A percentile compares a stretch with the other conserved stretches of the same genome.
These are phyloP conservation scores for Ophiostoma perfectum DNA, from an alignment of 2,329 filamentous ascomycete species.

Conservation along the genomic window DNA sequence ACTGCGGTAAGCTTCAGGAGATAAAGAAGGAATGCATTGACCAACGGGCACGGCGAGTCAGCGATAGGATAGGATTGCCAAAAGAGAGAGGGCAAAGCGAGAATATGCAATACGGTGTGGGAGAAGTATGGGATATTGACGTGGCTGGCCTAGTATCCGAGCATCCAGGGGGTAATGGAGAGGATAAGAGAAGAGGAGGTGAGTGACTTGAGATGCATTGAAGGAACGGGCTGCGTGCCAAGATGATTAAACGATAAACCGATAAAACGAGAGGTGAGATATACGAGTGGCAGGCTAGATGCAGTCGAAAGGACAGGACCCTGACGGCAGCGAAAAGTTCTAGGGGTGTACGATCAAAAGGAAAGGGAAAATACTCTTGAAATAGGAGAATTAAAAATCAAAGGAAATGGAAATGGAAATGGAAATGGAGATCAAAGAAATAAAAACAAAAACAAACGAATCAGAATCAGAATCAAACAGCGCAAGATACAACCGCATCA, in stretches of 20 bases:
- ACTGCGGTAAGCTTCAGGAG: too few species aligned
- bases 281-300: not conserved
- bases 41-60: not conserved
- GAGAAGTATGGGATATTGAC: not conserved
- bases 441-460: too few species aligned
- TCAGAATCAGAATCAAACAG: not conserved
- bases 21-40: too few species aligned
- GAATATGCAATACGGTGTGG: not conserved
- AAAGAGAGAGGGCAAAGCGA: slow-evolving; percentile 13
- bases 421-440: not conserved
- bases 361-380: too few species aligned
- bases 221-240: slow-evolving; percentile 6
- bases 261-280: too few species aligned
- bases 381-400: not conserved
- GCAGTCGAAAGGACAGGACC: not conserved
- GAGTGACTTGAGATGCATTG: not conserved
- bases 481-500: not conserved
- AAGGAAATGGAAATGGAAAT: too few species aligned
- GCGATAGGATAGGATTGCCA: slow-evolving; percentile 14
- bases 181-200: not conserved
- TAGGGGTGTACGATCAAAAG: too few species aligned
- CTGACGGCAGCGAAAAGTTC: not conserved
- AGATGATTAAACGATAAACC: not conserved
- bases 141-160: not conserved
- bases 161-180: not conserved